Percentiles rank a stretch among this genome's conserved stretches.
These are phyloP conservation scores for Stylosanthes scabra DNA, from an alignment of 331 rosid genomes.

Conservation along the genomic window DNA sequence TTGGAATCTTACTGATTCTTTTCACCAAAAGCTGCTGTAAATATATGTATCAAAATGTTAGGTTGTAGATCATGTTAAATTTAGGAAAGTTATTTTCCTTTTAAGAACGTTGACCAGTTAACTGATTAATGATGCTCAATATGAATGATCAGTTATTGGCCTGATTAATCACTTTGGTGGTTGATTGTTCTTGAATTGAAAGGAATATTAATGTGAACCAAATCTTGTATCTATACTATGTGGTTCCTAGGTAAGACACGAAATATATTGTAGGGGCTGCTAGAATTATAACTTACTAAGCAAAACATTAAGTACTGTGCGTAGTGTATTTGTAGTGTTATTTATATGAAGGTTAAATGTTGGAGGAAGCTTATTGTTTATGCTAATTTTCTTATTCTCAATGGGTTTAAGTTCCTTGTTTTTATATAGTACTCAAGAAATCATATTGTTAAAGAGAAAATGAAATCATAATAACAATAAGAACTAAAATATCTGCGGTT, in stretches of 20 bases:
- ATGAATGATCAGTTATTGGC: constrained; percentile 17
- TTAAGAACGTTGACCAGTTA: constrained; percentile 24
- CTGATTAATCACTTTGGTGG: constrained; percentile 1
- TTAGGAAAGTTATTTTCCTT: constrained; percentile 19
- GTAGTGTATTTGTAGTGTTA: background rate
- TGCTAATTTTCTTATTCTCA: too few species aligned
- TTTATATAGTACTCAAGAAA: too few species aligned
- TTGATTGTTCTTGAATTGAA: constrained; percentile 35
- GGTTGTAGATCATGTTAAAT: background rate
- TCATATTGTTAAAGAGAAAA: too few species aligned
- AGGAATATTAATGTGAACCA: constrained; percentile 1
- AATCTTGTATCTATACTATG: background rate
- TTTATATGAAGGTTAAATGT: too few species aligned
- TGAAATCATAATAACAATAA: too few species aligned
- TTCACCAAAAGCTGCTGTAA: constrained; percentile 26
- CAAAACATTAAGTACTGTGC: background rate
- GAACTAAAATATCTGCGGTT: too few species aligned
- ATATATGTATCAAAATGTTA: constrained; percentile 20
- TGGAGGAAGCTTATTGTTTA: too few species aligned
- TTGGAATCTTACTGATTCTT: constrained; percentile 54
- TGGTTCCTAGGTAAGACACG: background rate
- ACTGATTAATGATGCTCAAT: constrained; percentile 15
- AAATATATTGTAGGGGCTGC: background rate
- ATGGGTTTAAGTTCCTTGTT: too few species aligned
- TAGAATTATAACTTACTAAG: background rate